Percentiles rank a stretch among this genome's conserved stretches.
phyloP scores from a whole-genome alignment of 805 yeast genomes.

The Lipomyces sp. region DNA sequence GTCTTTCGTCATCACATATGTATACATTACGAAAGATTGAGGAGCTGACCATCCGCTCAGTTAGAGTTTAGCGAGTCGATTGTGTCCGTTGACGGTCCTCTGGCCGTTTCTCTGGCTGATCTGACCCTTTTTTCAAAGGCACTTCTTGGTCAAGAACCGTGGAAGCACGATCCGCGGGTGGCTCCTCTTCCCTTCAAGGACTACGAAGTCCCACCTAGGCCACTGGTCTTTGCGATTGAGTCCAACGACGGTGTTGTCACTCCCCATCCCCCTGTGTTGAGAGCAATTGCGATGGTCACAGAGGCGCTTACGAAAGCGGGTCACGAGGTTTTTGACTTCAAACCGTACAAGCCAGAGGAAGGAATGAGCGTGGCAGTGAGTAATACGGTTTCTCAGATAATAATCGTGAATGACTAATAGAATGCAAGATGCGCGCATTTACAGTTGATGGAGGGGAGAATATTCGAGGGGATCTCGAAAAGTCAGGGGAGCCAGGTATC shows the following conservation, averaged over 20 bases:
- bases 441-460: constrained; percentile 38
- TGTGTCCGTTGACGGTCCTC: constrained; percentile 59
- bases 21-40: neutral
- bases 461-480: constrained; percentile 32
- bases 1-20: constrained; percentile 30
- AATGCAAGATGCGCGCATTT: constrained; percentile 27
- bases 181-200: constrained; percentile 48
- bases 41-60: constrained; percentile 43
- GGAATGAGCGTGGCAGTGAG: constrained; percentile 24
- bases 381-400: neutral
- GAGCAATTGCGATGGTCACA: constrained; percentile 51
- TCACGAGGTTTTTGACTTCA: constrained; percentile 56
- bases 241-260: constrained; percentile 52
- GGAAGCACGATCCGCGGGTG: constrained; percentile 52
- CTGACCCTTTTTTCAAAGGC: constrained; percentile 56
- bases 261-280: constrained; percentile 56
- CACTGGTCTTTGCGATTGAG: constrained; percentile 51
- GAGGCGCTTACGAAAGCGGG: constrained; percentile 48
- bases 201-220: constrained; percentile 45
- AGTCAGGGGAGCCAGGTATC: constrained; percentile 38
- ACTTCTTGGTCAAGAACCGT: constrained; percentile 48
- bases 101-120: constrained; percentile 57
- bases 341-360: constrained; percentile 44
- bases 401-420: neutral
- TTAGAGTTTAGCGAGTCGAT: constrained; percentile 47